A percentile compares a stretch with the other conserved stretches of the same genome.
phyloP scores from a whole-genome alignment of 75 land plant species.

The Cunninghamia lanceolata region DNA sequence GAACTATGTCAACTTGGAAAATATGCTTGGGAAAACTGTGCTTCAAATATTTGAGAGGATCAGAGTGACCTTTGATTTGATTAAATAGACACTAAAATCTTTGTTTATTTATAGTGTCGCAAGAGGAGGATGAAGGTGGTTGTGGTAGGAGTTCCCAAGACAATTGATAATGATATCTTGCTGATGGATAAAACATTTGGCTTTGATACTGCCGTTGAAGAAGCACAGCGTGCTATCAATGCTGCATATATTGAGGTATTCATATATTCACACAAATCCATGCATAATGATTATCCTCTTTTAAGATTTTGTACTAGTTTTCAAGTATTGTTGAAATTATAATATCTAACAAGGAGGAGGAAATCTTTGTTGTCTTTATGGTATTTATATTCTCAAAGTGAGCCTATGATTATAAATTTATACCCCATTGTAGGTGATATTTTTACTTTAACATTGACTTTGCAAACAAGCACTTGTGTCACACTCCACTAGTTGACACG shows the following conservation, averaged over 20 bases:
- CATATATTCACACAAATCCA: not conserved
- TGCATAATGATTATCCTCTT: not conserved
- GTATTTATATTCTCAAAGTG: not conserved
- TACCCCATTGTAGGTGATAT: not conserved
- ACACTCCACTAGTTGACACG: not conserved
- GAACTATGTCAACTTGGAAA: not conserved
- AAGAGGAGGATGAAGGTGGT: constrained; percentile 68
- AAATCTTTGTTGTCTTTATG: not conserved
- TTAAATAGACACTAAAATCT: not conserved
- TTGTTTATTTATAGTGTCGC: constrained; percentile 53
- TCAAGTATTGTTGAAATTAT: not conserved
- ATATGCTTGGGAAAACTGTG: not conserved
- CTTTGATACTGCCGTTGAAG: constrained; percentile 99
- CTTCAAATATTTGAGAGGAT: not conserved
- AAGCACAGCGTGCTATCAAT: constrained; percentile 93
- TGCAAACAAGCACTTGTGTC: not conserved
- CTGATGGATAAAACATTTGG: constrained; percentile 97
- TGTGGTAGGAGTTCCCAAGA: constrained; percentile 94
- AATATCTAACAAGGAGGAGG: not conserved
- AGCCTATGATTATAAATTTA: not conserved
- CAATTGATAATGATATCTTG: constrained; percentile 94
- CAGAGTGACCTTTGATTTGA: not conserved
- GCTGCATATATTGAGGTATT: constrained; percentile 97
- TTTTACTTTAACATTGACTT: not conserved
- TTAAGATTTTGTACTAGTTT: not conserved